phyloP scores from a whole-genome alignment of 78 protist genomes.

The Dictyostelium firmibasis region DNA sequence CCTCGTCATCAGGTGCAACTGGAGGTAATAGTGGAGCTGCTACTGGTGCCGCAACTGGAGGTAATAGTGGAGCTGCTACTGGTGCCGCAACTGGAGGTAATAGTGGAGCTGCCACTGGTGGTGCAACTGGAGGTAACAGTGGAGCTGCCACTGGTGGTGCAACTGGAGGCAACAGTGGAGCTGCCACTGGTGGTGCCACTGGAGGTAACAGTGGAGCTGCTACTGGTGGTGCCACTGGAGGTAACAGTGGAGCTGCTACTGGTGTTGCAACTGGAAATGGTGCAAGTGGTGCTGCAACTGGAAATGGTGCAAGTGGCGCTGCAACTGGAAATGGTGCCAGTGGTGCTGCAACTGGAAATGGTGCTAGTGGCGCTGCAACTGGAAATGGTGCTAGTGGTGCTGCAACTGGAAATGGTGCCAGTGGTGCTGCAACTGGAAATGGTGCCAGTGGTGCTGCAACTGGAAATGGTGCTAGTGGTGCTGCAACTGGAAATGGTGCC shows the following conservation, averaged over 20 bases:
- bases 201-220: neutral
- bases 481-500: neutral
- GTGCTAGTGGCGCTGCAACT: neutral
- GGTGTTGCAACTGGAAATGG: neutral
- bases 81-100: neutral
- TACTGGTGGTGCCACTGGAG: neutral
- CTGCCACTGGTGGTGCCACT: neutral
- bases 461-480: neutral
- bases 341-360: neutral
- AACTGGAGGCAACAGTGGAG: neutral
- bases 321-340: neutral
- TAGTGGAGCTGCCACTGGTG: neutral
- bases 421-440: neutral
- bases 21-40: neutral
- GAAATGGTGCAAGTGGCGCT: neutral
- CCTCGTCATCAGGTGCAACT: neutral
- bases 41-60: neutral
- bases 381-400: neutral
- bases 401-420: neutral
- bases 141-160: neutral
- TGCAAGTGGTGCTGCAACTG: neutral
- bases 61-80: neutral
- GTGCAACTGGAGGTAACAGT: neutral
- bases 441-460: neutral
- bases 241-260: neutral